phyloP scores from a whole-genome alignment of 345 rosid species.

The Sisymbrium altissimum region DNA sequence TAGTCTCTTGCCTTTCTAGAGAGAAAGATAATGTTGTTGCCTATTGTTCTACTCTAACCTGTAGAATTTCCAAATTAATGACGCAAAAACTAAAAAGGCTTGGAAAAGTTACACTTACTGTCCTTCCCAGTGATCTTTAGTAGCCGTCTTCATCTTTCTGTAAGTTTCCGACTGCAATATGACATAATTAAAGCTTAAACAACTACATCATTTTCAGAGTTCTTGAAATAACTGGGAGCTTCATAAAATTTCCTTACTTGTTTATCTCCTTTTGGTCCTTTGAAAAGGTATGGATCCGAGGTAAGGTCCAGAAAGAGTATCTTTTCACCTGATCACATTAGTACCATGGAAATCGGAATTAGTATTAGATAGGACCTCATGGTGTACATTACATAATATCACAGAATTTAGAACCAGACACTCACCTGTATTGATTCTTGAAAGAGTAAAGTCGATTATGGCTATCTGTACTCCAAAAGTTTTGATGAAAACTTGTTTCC shows the following conservation, averaged over 20 bases:
- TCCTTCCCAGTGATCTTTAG: conserved; percentile 87
- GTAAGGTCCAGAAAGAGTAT: conserved; percentile 83
- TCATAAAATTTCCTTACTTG: conserved; percentile 48
- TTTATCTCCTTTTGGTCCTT: conserved; percentile 87
- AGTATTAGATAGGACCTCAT: not conserved
- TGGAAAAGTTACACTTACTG: conserved; percentile 43
- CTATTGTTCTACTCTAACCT: not conserved
- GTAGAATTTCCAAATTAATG: not conserved
- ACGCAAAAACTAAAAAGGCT: not conserved
- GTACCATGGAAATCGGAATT: not conserved
- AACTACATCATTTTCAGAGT: not conserved
- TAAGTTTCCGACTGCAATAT: conserved; percentile 82
- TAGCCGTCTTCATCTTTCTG: conserved; percentile 72
- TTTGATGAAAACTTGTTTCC: conserved; percentile 46
- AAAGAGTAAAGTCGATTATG: conserved; percentile 90
- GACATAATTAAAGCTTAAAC: conserved; percentile 9
- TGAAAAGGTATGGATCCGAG: conserved; percentile 82
- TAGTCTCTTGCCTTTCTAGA: not conserved
- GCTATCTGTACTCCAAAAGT: conserved; percentile 63
- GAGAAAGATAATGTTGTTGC: not conserved
- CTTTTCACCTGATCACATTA: conserved; percentile 54
- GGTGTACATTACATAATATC: not conserved
- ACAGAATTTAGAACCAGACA: not conserved
- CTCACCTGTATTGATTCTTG: conserved; percentile 85
- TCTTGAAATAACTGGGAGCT: not conserved